Evolutionary conservation across 2,329 filamentous ascomycete genomes (phyloP).

Genomic region (Paramyrothecium sp.): DNA sequence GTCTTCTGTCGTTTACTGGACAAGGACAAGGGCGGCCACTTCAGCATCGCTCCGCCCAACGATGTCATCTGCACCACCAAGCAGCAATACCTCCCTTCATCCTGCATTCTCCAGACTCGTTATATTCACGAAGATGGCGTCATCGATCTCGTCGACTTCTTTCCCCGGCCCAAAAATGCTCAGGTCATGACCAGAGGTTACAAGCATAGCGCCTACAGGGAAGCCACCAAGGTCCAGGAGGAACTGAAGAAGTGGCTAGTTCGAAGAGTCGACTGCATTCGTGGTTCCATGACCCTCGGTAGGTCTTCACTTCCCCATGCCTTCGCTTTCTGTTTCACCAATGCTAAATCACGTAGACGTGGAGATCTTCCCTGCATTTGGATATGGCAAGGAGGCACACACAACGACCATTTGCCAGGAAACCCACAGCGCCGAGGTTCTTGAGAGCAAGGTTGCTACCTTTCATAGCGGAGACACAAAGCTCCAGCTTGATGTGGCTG

Average conservation of each 20-base stretch:
- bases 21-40: constrained; percentile 72
- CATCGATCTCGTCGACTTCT: constrained; percentile 72
- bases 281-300: constrained; percentile 63
- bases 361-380: constrained; percentile 71
- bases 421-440: constrained; percentile 33
- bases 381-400: constrained; percentile 65
- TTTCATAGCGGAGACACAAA: constrained; percentile 60
- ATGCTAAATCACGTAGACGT: constrained; percentile 43
- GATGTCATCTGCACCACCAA: constrained; percentile 63
- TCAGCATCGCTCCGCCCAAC: constrained; percentile 60
- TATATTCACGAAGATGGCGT: constrained; percentile 76
- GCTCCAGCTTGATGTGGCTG: constrained; percentile 66
- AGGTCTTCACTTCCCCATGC: constrained; percentile 5
- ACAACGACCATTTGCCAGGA: constrained; percentile 53
- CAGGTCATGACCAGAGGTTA: constrained; percentile 46
- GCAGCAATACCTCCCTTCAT: constrained; percentile 74
- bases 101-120: constrained; percentile 74
- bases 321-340: background rate
- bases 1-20: constrained; percentile 74
- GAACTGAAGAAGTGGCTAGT: constrained; percentile 71
- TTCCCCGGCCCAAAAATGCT: constrained; percentile 65
- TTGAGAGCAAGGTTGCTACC: constrained; percentile 57
- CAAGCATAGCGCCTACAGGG: constrained; percentile 51
- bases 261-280: constrained; percentile 69
- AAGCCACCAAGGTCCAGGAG: constrained; percentile 52